These are phyloP conservation scores for Clitoria ternatea DNA, from an alignment of 306 rosid species.

Conservation along the genomic window DNA sequence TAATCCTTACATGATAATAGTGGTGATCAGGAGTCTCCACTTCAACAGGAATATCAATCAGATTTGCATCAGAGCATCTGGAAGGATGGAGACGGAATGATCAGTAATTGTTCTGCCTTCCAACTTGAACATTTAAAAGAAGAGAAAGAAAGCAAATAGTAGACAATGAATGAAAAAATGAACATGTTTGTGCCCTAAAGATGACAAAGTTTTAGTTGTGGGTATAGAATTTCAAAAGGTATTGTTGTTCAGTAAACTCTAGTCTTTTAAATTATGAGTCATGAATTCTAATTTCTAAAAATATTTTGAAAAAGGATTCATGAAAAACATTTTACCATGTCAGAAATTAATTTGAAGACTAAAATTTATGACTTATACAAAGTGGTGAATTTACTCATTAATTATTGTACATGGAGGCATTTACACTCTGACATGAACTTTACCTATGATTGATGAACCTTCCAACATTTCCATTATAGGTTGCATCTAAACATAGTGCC, in stretches of 20 bases:
- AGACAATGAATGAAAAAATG: neutral
- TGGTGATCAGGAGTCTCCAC: slow-evolving; percentile 88
- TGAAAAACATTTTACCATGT: too few relatives aligned
- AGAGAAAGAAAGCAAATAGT: neutral
- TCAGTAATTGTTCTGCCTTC: neutral
- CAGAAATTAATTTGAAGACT: too few relatives aligned
- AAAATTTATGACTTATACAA: too few relatives aligned
- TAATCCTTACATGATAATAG: slow-evolving; percentile 60
- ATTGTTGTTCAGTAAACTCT: too few relatives aligned
- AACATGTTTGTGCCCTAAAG: neutral
- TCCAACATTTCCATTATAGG: slow-evolving; percentile 68
- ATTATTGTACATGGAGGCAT: neutral
- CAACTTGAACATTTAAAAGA: neutral
- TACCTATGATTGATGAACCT: slow-evolving; percentile 89
- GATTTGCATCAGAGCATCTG: slow-evolving; percentile 68
- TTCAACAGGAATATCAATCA: slow-evolving; percentile 76
- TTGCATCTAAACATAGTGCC: slow-evolving; percentile 82
- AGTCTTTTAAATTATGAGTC: too few relatives aligned
- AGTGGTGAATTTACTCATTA: neutral
- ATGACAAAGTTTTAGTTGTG: neutral
- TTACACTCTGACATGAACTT: neutral
- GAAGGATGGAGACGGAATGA: neutral
- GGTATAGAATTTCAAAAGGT: too few relatives aligned
- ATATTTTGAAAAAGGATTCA: too few relatives aligned
- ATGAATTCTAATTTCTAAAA: too few relatives aligned